Evolutionary conservation across 805 yeast species (phyloP).

Genomic region (Candida vartiovaarae): DNA sequence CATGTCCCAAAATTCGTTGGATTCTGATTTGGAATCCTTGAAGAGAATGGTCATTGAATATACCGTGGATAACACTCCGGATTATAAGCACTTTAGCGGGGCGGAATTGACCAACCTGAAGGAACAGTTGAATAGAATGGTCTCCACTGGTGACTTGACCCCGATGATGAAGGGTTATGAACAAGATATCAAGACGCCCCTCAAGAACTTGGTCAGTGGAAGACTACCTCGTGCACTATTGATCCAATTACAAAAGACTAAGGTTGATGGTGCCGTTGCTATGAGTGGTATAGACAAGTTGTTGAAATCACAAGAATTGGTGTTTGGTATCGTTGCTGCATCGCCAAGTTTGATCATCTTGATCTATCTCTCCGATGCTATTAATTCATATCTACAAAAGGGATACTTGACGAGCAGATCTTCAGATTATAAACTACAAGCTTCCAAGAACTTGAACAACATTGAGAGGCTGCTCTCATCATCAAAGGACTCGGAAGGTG

Average conservation of each 20-base stretch:
- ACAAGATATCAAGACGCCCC: conserved; percentile 60
- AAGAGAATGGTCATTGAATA: conserved; percentile 85
- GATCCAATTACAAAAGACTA: conserved; percentile 92
- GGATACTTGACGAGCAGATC: conserved; percentile 26
- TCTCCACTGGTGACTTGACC: conserved; percentile 71
- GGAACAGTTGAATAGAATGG: conserved; percentile 36
- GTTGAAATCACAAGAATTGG: conserved; percentile 84
- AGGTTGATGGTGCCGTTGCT: conserved; percentile 91
- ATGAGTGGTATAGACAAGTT: conserved; percentile 85
- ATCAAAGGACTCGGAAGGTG: conserved; percentile 14
- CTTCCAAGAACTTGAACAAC: conserved; percentile 43
- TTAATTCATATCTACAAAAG: conserved; percentile 25
- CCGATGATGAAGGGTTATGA: conserved; percentile 79
- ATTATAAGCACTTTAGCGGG: conserved; percentile 3
- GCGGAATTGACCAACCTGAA: conserved; percentile 5
- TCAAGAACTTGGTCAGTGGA: conserved; percentile 56
- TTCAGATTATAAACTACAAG: conserved; percentile 23
- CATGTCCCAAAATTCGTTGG: conserved; percentile 70
- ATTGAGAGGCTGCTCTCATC: conserved; percentile 47
- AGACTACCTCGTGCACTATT: conserved; percentile 67
- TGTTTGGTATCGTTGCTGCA: conserved; percentile 88
- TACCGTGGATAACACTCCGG: conserved; percentile 31
- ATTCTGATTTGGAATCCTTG: conserved; percentile 70
- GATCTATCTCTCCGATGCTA: conserved; percentile 34
- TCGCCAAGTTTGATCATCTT: conserved; percentile 66